phyloP scores from a whole-genome alignment of 2,329 filamentous ascomycete species.

The Trichoderma koningii region DNA sequence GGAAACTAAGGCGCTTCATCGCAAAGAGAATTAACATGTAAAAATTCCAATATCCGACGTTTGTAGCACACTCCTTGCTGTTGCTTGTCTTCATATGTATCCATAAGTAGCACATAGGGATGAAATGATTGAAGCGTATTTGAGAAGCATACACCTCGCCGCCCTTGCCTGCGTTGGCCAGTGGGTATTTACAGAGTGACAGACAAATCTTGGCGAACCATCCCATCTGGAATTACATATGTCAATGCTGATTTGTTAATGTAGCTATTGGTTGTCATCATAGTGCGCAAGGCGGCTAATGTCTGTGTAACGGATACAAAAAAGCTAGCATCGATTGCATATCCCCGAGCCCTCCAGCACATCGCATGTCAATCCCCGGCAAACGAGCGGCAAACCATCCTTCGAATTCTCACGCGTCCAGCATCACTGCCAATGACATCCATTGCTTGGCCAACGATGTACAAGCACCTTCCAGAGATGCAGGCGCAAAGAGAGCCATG shows the following conservation, averaged over 20 bases:
- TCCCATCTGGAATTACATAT: fast-evolving
- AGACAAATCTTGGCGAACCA: too few relatives aligned
- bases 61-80: not conserved
- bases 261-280: not conserved
- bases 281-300: not conserved
- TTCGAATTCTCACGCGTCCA: too few relatives aligned
- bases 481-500: not conserved
- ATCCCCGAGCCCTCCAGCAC: too few relatives aligned
- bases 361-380: too few relatives aligned
- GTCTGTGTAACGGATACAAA: not conserved
- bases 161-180: not conserved
- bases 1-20: conserved; percentile 44
- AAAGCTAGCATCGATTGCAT: too few relatives aligned
- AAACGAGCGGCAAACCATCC: too few relatives aligned
- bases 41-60: not conserved
- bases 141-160: not conserved
- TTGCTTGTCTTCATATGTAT: not conserved
- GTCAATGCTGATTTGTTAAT: not conserved
- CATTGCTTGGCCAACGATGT: not conserved
- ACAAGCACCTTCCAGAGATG: not conserved
- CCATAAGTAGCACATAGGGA: not conserved
- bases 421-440: too few relatives aligned
- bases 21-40: conserved; percentile 4
- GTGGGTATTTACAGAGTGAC: not conserved
- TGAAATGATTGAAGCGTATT: not conserved